Evolutionary conservation across 768 basidiomycete genomes (phyloP).

Genomic region (Ramaria sp.): DNA sequence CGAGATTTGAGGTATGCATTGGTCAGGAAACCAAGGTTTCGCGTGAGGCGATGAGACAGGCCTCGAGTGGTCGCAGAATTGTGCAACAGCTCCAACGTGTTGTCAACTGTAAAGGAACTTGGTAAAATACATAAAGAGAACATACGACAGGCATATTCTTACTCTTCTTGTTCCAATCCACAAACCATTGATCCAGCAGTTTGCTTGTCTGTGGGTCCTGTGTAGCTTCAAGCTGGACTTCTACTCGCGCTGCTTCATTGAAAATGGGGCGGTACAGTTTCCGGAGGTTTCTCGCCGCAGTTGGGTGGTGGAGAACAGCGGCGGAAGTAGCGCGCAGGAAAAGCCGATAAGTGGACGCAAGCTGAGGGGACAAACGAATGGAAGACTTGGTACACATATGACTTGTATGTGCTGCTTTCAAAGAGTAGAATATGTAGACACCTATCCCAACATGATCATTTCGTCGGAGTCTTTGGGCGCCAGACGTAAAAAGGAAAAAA

Average conservation of each 20-base stretch:
- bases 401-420: no score
- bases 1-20: conserved; percentile 22
- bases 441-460: no score
- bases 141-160: background rate
- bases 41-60: conserved; percentile 45
- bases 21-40: conserved; percentile 37
- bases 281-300: background rate
- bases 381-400: background rate
- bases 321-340: background rate
- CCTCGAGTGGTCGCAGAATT: conserved; percentile 55
- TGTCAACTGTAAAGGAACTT: conserved; percentile 41
- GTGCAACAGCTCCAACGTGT: conserved; percentile 49
- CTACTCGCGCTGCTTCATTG: background rate
- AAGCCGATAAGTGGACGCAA: background rate
- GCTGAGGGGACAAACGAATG: background rate
- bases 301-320: background rate
- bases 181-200: background rate
- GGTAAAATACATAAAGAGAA: background rate
- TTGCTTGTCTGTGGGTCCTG: background rate
- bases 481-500: no score
- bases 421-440: no score
- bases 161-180: background rate
- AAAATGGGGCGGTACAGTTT: background rate
- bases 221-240: background rate
- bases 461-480: no score